A percentile compares a stretch with the other conserved stretches of the same genome.
Conservation (phyloP, 1,284 basidiomycete genomes). For the Pterulicium gracile region DNA sequence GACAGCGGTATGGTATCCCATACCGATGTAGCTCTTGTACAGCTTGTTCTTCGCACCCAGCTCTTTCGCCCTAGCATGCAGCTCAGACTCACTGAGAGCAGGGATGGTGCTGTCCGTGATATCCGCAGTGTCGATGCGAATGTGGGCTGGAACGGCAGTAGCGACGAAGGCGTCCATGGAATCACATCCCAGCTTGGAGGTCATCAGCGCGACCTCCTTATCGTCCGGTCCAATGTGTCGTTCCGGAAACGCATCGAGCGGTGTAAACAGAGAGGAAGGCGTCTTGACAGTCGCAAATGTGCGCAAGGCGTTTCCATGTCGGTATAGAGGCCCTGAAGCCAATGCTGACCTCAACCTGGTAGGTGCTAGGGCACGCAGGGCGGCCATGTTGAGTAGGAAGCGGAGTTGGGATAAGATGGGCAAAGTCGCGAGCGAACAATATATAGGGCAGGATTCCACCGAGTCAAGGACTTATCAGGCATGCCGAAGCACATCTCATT, state of each 20-base stretch:
- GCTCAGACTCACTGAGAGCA: constrained; percentile 79
- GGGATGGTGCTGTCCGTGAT: constrained; percentile 57
- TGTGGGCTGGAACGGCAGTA: constrained; percentile 70
- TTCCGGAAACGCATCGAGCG: constrained; percentile 80
- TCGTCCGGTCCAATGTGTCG: constrained; percentile 87
- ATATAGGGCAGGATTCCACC: not conserved
- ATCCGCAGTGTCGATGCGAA: constrained; percentile 56
- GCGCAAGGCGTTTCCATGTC: constrained; percentile 11
- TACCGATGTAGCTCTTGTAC: constrained; percentile 91
- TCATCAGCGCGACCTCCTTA: constrained; percentile 69
- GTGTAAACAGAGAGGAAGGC: constrained; percentile 55
- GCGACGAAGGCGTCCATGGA: constrained; percentile 81
- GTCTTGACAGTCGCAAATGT: constrained; percentile 50
- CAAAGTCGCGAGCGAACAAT: constrained; percentile 2
- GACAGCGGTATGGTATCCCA: constrained; percentile 95
- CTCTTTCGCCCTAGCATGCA: constrained; percentile 66
- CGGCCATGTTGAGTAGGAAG: constrained; percentile 25
- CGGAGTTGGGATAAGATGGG: constrained; percentile 1
- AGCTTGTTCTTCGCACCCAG: constrained; percentile 73
- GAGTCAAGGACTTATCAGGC: constrained; percentile 5
- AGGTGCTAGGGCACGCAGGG: constrained; percentile 31
- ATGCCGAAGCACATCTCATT: constrained; percentile 13
- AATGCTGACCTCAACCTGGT: not conserved
- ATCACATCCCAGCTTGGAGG: constrained; percentile 69
- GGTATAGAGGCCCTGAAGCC: not conserved